Evolutionary conservation across 169 alveolate genomes (phyloP), one percentile per base, ranked within the genome.

Genomic region (Plasmodium berghei): DNA sequence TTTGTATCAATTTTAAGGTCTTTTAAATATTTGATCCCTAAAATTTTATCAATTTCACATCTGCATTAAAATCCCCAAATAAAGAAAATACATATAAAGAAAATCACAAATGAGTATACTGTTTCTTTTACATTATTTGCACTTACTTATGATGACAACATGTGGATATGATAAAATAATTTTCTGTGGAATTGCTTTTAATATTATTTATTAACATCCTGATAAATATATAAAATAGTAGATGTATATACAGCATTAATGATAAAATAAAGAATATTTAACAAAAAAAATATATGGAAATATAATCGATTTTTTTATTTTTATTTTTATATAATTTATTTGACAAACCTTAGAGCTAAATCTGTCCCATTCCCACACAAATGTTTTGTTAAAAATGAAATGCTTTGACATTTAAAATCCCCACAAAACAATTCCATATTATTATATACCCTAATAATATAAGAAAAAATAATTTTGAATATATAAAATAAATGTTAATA

Each of bases 351-450:
- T 62, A 75, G 24, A 10, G 73, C 88, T 46, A 75, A 26, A 55
- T 75, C 73, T 18, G 67, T 75, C 10, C 88, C 88, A 56, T 75
- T 75, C 16, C 88, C 88, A 63, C 88, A 75, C 61, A 75, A 63
- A 55, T 75, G 88, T 24, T 75, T 75, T 46, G 88, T 75, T 42
- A 75, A 12, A 63, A 62, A 75, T 34, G 67, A 62, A 18, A 75
- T 67, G 26, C 48, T 75, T 24, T 63, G 71, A 42, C 49, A 75
- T 54, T 75, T 49, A 12, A 46, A 61, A 22, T 75, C 48, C 9
- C n/a, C 20, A 2, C 48, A 24, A 55, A 75, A 75, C 12, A 22
- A 18, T 8, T 75, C 49, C 73, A 75, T 64, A 42, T 16, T 67
- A n/a, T 48, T 55, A 54, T 75, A 62, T 4, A 75, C 72, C 40